A percentile compares a stretch with the other conserved stretches of the same genome.
Conservation (phyloP, 495 filamentous ascomycete species). For the Cryomyces minteri region DNA sequence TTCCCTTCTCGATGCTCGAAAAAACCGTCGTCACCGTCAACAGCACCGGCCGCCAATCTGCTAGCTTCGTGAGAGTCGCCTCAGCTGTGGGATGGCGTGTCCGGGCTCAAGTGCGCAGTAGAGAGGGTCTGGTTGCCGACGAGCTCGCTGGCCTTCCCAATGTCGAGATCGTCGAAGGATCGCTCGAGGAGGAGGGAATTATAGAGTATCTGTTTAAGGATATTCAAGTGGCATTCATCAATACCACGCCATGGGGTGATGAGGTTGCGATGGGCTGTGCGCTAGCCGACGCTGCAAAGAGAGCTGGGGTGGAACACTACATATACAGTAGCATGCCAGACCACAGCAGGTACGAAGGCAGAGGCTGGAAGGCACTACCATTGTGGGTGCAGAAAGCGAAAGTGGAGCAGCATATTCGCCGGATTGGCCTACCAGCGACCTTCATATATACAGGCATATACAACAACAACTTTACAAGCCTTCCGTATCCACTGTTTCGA, state of each 20-base stretch:
- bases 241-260: constrained; percentile 95
- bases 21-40: constrained; percentile 89
- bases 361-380: constrained; percentile 61
- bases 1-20: constrained; percentile 21
- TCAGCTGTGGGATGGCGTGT: constrained; percentile 83
- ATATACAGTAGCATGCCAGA: constrained; percentile 96
- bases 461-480: constrained; percentile 95
- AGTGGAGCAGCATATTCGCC: too few species aligned
- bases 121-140: constrained; percentile 62
- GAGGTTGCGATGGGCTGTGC: constrained; percentile 75
- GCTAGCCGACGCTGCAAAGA: constrained; percentile 78
- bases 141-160: constrained; percentile 69
- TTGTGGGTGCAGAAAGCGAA: too few species aligned
- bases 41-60: constrained; percentile 79
- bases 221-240: constrained; percentile 84
- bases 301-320: constrained; percentile 70
- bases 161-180: constrained; percentile 65
- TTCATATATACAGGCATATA: constrained; percentile 96
- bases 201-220: constrained; percentile 65
- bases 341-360: constrained; percentile 48
- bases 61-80: constrained; percentile 81
- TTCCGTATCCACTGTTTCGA: constrained; percentile 84
- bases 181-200: constrained; percentile 53
- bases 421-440: constrained; percentile 66
- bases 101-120: constrained; percentile 69